Evolutionary conservation across 305 asterid species (phyloP).

Genomic region (Fraxinus sp.): DNA sequence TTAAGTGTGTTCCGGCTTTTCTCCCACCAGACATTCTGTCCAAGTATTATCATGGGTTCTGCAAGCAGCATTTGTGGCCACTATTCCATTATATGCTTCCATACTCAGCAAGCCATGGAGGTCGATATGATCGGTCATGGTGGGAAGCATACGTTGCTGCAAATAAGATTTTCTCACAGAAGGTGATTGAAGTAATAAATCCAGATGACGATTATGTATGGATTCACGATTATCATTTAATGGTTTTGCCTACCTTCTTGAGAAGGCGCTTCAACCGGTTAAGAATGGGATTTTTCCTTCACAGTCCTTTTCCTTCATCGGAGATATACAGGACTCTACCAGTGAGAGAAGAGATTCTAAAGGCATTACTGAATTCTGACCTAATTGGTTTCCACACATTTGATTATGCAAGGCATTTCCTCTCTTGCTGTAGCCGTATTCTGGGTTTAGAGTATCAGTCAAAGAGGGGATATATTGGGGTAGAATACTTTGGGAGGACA

Average conservation of each 20-base stretch:
- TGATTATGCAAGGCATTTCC: constrained; percentile 50
- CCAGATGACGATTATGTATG: constrained; percentile 51
- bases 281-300: constrained; percentile 51
- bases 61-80: constrained; percentile 51
- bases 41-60: constrained; percentile 48
- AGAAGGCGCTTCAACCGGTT: constrained; percentile 43
- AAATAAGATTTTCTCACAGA: constrained; percentile 47
- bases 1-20: constrained; percentile 49
- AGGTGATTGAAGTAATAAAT: constrained; percentile 51
- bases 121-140: constrained; percentile 45
- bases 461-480: constrained; percentile 48
- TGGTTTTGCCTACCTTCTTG: constrained; percentile 50
- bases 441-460: constrained; percentile 49
- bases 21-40: constrained; percentile 41
- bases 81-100: constrained; percentile 53
- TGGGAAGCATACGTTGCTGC: constrained; percentile 56
- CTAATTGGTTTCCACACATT: constrained; percentile 51
- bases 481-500: constrained; percentile 46
- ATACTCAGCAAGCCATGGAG: constrained; percentile 46
- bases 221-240: constrained; percentile 51
- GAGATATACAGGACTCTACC: constrained; percentile 48
- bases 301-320: constrained; percentile 51
- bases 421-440: constrained; percentile 52
- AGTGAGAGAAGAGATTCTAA: constrained; percentile 45
- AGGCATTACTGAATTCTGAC: constrained; percentile 45